Evolutionary conservation across 768 basidiomycete genomes (phyloP).

Genomic region (Lentinula aciculospora): DNA sequence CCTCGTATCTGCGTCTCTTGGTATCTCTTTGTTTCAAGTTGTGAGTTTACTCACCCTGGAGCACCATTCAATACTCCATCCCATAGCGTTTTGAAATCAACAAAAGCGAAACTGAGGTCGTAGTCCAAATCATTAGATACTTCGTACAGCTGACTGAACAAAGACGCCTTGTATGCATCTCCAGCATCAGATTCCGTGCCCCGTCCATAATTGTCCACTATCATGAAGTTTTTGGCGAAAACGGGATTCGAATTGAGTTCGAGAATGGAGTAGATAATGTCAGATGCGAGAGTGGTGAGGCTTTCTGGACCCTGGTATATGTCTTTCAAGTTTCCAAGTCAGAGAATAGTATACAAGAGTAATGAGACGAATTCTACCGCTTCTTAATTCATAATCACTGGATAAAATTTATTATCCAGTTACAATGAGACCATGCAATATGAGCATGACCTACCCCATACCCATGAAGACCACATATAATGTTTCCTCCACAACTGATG

Average conservation of each 20-base stretch:
- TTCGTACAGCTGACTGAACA: conserved; percentile 36
- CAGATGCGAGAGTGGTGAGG: conserved; percentile 26
- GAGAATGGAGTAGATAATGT: conserved; percentile 31
- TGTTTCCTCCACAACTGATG: conserved; percentile 34
- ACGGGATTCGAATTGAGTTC: conserved; percentile 38
- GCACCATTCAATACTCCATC: conserved; percentile 31
- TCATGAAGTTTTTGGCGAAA: conserved; percentile 41
- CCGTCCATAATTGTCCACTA: conserved; percentile 48
- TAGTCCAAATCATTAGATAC: conserved; percentile 19
- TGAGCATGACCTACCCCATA: conserved; percentile 33
- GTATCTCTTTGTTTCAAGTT: too few species aligned
- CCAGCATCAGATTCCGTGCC: conserved; percentile 33
- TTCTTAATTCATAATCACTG: conserved; percentile 35
- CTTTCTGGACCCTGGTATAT: conserved; percentile 14
- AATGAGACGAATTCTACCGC: too few species aligned
- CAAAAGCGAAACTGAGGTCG: conserved; percentile 37
- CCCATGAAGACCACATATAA: conserved; percentile 50
- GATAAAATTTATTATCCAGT: background rate
- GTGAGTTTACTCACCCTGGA: conserved; percentile 30
- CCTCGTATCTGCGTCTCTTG: conserved; percentile 25
- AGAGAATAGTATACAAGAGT: background rate
- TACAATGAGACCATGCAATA: background rate
- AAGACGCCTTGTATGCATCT: conserved; percentile 36
- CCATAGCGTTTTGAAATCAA: conserved; percentile 42
- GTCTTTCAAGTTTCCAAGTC: background rate